A percentile compares a stretch with the other conserved stretches of the same genome.
Evolutionary conservation across 2,329 filamentous ascomycete genomes (phyloP).

Genomic region (Penicillium sp.): DNA sequence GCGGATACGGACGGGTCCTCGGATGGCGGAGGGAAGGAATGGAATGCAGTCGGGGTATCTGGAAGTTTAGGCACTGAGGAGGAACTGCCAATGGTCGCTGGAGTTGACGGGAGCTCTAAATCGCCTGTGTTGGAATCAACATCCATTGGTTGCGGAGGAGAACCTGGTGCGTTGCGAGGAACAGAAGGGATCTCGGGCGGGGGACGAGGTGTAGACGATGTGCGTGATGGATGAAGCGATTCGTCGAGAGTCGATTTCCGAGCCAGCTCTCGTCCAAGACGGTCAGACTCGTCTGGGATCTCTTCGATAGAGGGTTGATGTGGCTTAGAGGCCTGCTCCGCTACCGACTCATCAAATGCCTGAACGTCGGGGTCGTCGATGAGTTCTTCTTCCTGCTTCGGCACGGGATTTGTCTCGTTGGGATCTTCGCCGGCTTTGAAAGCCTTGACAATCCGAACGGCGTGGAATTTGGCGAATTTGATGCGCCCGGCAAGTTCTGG

Average conservation of each 20-base stretch:
- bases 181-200: conserved; percentile 26
- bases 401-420: conserved; percentile 81
- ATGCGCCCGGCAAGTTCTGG: conserved; percentile 78
- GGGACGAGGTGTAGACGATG: conserved; percentile 40
- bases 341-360: conserved; percentile 46
- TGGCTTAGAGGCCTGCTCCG: conserved; percentile 46
- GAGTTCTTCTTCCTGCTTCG: conserved; percentile 51
- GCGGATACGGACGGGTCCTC: conserved; percentile 24
- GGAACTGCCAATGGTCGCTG: conserved; percentile 35
- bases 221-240: conserved; percentile 51
- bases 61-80: conserved; percentile 30
- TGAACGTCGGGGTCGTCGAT: conserved; percentile 63
- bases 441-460: conserved; percentile 83
- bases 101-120: conserved; percentile 40
- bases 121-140: conserved; percentile 30
- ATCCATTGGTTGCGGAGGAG: conserved; percentile 34
- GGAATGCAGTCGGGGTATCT: conserved; percentile 39
- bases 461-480: conserved; percentile 96
- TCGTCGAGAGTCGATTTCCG: conserved; percentile 50
- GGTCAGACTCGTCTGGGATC: conserved; percentile 56
- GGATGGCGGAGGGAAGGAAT: conserved; percentile 44
- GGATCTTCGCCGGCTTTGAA: conserved; percentile 88
- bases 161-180: conserved; percentile 25
- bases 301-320: conserved; percentile 59
- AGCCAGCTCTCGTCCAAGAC: conserved; percentile 45